These are phyloP conservation scores for Cladobotryum mycophilum DNA, from an alignment of 2,329 filamentous ascomycete species.

Conservation along the genomic window DNA sequence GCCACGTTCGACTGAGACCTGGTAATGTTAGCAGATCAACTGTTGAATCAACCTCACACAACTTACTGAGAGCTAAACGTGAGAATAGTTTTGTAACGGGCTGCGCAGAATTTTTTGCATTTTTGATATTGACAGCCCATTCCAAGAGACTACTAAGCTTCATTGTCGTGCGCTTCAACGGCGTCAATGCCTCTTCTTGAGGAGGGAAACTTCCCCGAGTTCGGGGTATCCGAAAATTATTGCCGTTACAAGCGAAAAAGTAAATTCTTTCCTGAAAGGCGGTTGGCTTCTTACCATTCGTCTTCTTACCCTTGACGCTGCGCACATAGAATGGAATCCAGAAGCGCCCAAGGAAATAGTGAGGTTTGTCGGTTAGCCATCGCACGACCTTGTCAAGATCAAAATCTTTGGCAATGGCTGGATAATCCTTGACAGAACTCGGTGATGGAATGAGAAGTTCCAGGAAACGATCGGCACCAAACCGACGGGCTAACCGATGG, in stretches of 20 bases:
- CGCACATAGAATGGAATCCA: conserved; percentile 45
- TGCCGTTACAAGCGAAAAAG: conserved; percentile 50
- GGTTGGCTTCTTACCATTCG: conserved; percentile 18
- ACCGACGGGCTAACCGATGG: conserved; percentile 48
- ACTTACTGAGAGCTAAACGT: conserved; percentile 47
- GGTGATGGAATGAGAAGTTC: conserved; percentile 47
- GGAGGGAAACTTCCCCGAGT: conserved; percentile 15
- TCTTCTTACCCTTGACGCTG: conserved; percentile 25
- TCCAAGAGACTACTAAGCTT: conserved; percentile 38
- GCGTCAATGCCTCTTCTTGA: conserved; percentile 18
- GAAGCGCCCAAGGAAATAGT: conserved; percentile 39
- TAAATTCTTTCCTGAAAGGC: conserved; percentile 29
- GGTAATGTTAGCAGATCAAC: conserved; percentile 4
- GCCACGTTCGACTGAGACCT: conserved; percentile 47
- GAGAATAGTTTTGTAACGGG: conserved; percentile 52
- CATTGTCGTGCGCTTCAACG: conserved; percentile 26
- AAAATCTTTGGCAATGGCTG: conserved; percentile 24
- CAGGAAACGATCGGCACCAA: conserved; percentile 53
- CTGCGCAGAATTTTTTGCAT: conserved; percentile 37
- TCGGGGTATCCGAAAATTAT: conserved; percentile 28
- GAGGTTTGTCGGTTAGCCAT: conserved; percentile 25
- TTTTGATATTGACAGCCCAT: conserved; percentile 43
- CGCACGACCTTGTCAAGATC: conserved; percentile 23
- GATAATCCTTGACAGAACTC: conserved; percentile 20
- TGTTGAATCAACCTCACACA: too few relatives aligned